Conservation (phyloP, 495 filamentous ascomycete species). For the Saxispiralis lemnorum region DNA sequence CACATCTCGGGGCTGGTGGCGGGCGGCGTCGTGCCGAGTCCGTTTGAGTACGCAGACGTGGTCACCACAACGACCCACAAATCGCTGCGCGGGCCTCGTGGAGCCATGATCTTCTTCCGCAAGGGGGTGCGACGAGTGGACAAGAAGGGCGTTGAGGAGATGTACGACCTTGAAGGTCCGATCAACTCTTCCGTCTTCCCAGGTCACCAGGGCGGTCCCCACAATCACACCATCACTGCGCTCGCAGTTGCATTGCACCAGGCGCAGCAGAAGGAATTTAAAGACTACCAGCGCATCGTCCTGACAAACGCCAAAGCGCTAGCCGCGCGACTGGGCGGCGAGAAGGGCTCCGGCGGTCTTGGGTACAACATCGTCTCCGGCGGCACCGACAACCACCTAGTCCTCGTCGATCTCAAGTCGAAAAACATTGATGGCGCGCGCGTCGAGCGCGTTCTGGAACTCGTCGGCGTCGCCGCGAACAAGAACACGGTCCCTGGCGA, state of each 20-base stretch:
- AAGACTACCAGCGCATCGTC: slow-evolving; percentile 85
- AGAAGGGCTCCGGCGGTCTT: slow-evolving; percentile 43
- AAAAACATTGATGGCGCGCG: slow-evolving; percentile 77
- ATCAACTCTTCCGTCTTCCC: slow-evolving; percentile 99
- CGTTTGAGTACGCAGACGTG: slow-evolving; percentile 86
- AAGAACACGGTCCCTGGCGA: slow-evolving; percentile 98
- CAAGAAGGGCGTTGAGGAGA: slow-evolving; percentile 77
- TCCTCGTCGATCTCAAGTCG: slow-evolving; percentile 75
- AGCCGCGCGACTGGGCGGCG: slow-evolving; percentile 40
- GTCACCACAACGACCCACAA: slow-evolving; percentile 99
- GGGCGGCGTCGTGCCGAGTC: slow-evolving; percentile 81
- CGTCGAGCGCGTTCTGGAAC: slow-evolving; percentile 90
- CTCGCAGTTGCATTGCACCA: slow-evolving; percentile 94
- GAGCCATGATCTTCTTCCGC: slow-evolving; percentile 99
- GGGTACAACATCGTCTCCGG: slow-evolving; percentile 87
- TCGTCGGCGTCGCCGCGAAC: slow-evolving; percentile 97
- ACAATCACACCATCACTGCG: slow-evolving; percentile 99
- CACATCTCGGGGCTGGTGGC: slow-evolving; percentile 96
- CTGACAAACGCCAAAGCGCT: slow-evolving; percentile 83
- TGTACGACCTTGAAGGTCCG: slow-evolving; percentile 83
- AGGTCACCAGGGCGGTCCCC: slow-evolving; percentile 95
- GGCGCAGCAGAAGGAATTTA: slow-evolving; percentile 82
- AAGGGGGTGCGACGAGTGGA: slow-evolving; percentile 82
- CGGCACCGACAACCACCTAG: slow-evolving; percentile 97
- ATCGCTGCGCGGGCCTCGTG: slow-evolving; percentile 92